A percentile compares a stretch with the other conserved stretches of the same genome.
phyloP scores from a whole-genome alignment of 1,284 basidiomycete species.

The Puccinia novopanici region DNA sequence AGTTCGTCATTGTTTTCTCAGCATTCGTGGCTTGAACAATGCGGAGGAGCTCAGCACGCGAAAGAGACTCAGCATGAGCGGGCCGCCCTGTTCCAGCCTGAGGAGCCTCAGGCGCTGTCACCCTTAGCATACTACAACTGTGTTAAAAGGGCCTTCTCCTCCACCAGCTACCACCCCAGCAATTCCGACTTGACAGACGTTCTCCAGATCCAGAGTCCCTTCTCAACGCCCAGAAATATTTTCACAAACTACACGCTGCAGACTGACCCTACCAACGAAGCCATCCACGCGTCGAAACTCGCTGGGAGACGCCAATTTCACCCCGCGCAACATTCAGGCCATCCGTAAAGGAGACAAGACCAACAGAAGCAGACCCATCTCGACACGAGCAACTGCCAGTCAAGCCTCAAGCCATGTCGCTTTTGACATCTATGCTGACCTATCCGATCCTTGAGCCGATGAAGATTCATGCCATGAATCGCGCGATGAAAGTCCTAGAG shows the following conservation, averaged over 20 bases:
- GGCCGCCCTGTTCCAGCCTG: not conserved
- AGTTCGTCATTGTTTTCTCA: slow-evolving; percentile 15
- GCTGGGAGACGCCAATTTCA: not conserved
- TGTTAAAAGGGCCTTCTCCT: slow-evolving; percentile 2
- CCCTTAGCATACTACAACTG: not conserved
- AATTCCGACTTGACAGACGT: not conserved
- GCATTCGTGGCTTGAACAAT: slow-evolving; percentile 2
- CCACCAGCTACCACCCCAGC: not conserved
- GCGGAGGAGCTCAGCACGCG: not conserved
- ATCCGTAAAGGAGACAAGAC: not conserved
- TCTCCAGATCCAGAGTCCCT: not conserved
- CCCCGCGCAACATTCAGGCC: not conserved
- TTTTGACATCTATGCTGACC: not conserved
- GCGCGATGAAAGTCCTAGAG: not conserved
- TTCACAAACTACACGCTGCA: not conserved
- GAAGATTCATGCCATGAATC: not conserved
- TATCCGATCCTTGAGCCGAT: slow-evolving; percentile 8
- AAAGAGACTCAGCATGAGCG: not conserved
- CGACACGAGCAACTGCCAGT: not conserved
- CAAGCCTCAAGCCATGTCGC: not conserved
- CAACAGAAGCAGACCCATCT: not conserved
- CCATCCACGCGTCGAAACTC: not conserved
- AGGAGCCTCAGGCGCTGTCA: not conserved
- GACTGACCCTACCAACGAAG: not conserved
- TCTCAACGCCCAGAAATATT: not conserved